phyloP scores from a whole-genome alignment of 1,284 basidiomycete genomes.

The Bjerkandera adusta region DNA sequence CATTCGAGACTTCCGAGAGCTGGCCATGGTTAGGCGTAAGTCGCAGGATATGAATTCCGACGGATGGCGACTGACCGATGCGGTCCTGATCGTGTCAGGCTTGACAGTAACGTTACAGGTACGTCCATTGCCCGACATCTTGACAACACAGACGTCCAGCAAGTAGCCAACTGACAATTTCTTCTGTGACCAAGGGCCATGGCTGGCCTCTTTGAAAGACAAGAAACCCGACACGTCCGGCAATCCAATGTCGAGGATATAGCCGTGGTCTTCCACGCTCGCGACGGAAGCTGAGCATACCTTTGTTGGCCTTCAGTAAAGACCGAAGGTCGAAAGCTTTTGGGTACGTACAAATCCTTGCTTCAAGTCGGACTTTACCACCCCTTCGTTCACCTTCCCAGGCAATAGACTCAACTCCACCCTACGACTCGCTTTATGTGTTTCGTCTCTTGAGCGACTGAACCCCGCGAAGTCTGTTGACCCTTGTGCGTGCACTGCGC shows the following conservation, averaged over 20 bases:
- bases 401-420: slow-evolving; percentile 91
- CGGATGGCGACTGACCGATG: slow-evolving; percentile 44
- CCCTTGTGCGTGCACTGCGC: slow-evolving; percentile 60
- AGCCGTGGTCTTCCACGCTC: slow-evolving; percentile 94
- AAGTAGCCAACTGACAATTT: slow-evolving; percentile 66
- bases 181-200: slow-evolving; percentile 34
- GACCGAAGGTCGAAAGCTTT: not conserved
- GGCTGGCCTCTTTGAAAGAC: slow-evolving; percentile 63
- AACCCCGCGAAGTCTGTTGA: slow-evolving; percentile 56
- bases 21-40: too few relatives aligned
- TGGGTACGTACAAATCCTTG: slow-evolving; percentile 61
- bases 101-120: slow-evolving; percentile 64
- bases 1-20: slow-evolving; percentile 77
- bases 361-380: slow-evolving; percentile 78
- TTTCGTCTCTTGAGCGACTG: slow-evolving; percentile 60
- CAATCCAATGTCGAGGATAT: slow-evolving; percentile 85
- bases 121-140: slow-evolving; percentile 68
- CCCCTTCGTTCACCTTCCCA: slow-evolving; percentile 81
- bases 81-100: slow-evolving; percentile 41
- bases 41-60: too few relatives aligned
- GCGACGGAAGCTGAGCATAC: slow-evolving; percentile 76
- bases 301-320: slow-evolving; percentile 36
- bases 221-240: slow-evolving; percentile 77
- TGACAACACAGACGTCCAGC: slow-evolving; percentile 60
- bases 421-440: slow-evolving; percentile 65